Base-by-base conservation (phyloP, 2,329 filamentous ascomycete species). In the Alternaria metachromatica region DNA sequence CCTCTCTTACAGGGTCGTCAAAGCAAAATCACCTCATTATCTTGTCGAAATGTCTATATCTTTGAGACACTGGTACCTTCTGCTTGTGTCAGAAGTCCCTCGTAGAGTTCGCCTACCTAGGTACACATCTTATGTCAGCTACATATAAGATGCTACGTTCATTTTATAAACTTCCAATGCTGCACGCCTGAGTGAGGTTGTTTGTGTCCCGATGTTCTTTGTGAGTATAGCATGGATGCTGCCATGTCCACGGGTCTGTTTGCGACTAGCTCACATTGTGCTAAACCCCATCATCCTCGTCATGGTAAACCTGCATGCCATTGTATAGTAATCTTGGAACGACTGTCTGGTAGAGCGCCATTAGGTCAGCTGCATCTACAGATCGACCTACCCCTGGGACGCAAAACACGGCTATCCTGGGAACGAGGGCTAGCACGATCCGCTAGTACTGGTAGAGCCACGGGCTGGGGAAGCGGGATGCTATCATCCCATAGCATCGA, bases 391-490 rank as follows among this genome's bases (percentile, higher is more conserved):
- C 49, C 30, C 49, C 49, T 53, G 49, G 49, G 23, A 23, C 11
- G 20, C 23, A 53, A 53, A 53, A 53, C 49, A 53, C 49, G 49
- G 49, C 28, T 53, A 53, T 53, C 49, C 49, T 53, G 23, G 49
- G 30, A 53, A 18, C 18, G 20, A 53, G 12, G 49, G 18, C 28
- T 53, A 53, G 49, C 49, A 53, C 30, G 49, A 41, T 10, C 49
- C 49, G 28, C 49, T 45, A 41, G 28, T 37, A 44, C 43, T 54
- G 18, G 51, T 33, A 30, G 25, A 50, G 58, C 58, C 41, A 62
- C 59, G 49, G 59, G 59, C 59, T 46, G 59, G 59, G 58, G 59
- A 62, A 62, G 46, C 55, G 59, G 55, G 46, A 62, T 58, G 55
- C 33, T 44, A 28, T 13, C 44, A 57, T 48, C 12, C 20, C 44